Evolutionary conservation across 805 yeast species (phyloP).

Genomic region (Candida fluviatilis): DNA sequence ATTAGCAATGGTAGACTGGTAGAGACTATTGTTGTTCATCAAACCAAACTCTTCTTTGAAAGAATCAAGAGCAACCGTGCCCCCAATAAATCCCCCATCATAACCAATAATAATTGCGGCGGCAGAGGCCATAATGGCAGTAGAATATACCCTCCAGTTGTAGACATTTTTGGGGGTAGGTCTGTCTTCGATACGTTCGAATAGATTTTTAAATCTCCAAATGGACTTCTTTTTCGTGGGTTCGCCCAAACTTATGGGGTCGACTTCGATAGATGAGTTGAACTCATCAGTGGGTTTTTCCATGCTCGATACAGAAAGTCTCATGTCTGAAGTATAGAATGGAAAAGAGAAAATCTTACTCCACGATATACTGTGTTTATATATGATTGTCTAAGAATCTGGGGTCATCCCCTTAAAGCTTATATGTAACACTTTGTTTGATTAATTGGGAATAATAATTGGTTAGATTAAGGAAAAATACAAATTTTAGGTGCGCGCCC

Average conservation of each 20-base stretch:
- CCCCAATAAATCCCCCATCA: constrained; percentile 40
- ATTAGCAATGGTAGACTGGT: constrained; percentile 23
- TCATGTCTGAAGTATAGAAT: too few species aligned
- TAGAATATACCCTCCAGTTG: constrained; percentile 29
- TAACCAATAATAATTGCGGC: constrained; percentile 40
- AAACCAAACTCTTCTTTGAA: constrained; percentile 31
- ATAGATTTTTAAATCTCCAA: constrained; percentile 11
- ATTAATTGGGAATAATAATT: too few species aligned
- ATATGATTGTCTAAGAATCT: background rate
- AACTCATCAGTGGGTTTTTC: constrained; percentile 1
- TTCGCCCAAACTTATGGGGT: background rate
- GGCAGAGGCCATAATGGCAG: constrained; percentile 33
- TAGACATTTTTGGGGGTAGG: constrained; percentile 37
- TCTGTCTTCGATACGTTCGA: constrained; percentile 33
- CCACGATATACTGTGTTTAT: background rate
- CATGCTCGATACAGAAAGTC: background rate
- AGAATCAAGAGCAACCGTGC: constrained; percentile 31
- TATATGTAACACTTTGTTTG: too few species aligned
- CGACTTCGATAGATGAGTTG: background rate
- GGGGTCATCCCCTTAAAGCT: background rate
- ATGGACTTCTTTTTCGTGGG: background rate
- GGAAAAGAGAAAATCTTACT: too few species aligned
- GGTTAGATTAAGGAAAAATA: too few species aligned
- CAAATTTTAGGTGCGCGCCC: too few species aligned
- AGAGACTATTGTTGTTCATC: constrained; percentile 15